phyloP scores from a whole-genome alignment of 306 rosid species.

The Cicer cuneatum region DNA sequence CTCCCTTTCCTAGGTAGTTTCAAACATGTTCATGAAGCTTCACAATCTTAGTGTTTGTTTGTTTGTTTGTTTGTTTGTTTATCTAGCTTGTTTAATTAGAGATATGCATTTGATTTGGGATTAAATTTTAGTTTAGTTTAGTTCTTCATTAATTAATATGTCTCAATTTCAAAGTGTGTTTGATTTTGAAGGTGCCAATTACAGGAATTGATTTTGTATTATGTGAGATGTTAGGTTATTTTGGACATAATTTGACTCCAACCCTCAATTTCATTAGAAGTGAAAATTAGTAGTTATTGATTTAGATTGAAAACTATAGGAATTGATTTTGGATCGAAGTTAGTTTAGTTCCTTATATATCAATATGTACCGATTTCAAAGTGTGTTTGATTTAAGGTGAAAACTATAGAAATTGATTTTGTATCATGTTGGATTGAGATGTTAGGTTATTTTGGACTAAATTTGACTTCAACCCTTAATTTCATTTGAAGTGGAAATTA shows the following conservation, averaged over 20 bases:
- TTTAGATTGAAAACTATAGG: not conserved
- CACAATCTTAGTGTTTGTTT: not conserved
- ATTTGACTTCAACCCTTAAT: not conserved
- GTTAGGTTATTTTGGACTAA: not conserved
- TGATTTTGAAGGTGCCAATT: not conserved
- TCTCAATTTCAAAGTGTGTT: not conserved
- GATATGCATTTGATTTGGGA: slow-evolving; percentile 36
- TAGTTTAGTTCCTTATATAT: not conserved
- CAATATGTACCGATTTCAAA: not conserved
- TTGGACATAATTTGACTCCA: not conserved
- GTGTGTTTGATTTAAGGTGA: not conserved
- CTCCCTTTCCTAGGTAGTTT: not conserved
- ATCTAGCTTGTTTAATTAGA: slow-evolving; percentile 10
- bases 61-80: not conserved
- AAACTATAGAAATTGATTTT: slow-evolving; percentile 1
- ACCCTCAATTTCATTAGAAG: not conserved
- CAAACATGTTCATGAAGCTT: not conserved
- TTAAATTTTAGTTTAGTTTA: not conserved
- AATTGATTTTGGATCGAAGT: slow-evolving; percentile 25
- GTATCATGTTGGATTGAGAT: not conserved
- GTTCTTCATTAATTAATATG: not conserved
- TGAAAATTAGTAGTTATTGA: not conserved
- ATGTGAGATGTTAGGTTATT: not conserved
- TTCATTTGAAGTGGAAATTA: not conserved
- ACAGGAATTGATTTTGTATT: not conserved